These are phyloP conservation scores for Apiotrichum akiyoshidainum DNA, from an alignment of 1,284 basidiomycete species.

Conservation along the genomic window DNA sequence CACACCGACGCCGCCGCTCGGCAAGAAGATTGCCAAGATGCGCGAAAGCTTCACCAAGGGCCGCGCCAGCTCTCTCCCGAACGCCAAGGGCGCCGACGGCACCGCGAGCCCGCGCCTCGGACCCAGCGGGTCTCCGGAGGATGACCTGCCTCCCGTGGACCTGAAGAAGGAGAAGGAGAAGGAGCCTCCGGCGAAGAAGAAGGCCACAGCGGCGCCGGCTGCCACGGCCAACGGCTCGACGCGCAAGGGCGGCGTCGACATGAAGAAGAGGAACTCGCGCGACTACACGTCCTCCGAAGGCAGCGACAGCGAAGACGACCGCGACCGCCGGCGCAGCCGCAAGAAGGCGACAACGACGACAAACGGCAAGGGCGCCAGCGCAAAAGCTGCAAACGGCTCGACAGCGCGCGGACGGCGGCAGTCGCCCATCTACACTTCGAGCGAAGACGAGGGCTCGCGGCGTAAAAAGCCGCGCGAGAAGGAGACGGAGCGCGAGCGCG, in stretches of 20 bases:
- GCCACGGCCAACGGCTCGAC: neutral
- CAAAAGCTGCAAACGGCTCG: constrained; percentile 5
- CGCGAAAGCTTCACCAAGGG: constrained; percentile 23
- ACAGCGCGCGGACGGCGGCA: neutral
- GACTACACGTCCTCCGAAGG: constrained; percentile 19
- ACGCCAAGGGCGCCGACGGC: constrained; percentile 15
- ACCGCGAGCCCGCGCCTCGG: constrained; percentile 18
- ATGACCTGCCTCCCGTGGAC: neutral
- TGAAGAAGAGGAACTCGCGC: constrained; percentile 9
- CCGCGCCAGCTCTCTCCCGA: constrained; percentile 25
- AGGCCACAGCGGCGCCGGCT: neutral
- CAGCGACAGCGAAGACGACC: constrained; percentile 16
- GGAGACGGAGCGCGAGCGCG: neutral
- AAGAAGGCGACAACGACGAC: neutral
- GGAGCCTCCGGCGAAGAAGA: neutral
- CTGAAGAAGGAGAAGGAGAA: constrained; percentile 1
- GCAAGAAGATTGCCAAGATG: constrained; percentile 33
- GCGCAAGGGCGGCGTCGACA: neutral
- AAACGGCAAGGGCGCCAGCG: constrained; percentile 11
- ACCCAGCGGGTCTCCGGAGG: neutral
- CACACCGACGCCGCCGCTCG: constrained; percentile 13
- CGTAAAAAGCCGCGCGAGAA: neutral
- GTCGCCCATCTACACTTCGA: constrained; percentile 2
- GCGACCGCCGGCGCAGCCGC: constrained; percentile 7
- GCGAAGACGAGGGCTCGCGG: constrained; percentile 5